phyloP scores from a whole-genome alignment of 2,329 filamentous ascomycete genomes.

The Colletotrichum godetiae region DNA sequence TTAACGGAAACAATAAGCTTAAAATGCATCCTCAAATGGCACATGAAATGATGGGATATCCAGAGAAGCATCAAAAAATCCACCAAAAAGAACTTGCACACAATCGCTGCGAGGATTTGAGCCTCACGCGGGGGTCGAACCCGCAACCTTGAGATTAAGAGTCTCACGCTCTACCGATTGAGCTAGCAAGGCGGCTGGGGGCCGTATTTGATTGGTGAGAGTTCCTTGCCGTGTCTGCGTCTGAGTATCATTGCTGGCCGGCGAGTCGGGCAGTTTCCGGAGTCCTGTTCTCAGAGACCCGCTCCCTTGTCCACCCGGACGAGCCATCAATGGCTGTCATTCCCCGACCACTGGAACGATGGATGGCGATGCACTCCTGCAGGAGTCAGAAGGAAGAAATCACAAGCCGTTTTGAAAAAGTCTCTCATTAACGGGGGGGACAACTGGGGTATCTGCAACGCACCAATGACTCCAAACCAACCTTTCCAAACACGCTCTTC shows the following conservation, averaged over 20 bases:
- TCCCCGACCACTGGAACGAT: neutral
- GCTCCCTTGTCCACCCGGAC: neutral
- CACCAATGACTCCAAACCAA: neutral
- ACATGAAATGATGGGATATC: neutral
- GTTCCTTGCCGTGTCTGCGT: accelerated
- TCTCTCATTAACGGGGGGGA: neutral
- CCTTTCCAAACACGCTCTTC: too few relatives aligned
- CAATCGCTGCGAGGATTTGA: slow-evolving; percentile 17
- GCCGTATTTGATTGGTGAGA: neutral
- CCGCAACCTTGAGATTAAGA: slow-evolving; percentile 57
- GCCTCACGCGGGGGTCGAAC: slow-evolving; percentile 41
- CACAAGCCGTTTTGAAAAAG: neutral
- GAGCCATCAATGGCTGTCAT: neutral
- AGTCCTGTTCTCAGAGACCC: too few relatives aligned
- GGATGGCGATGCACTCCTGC: neutral
- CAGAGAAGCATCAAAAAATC: neutral
- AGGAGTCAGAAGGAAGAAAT: neutral
- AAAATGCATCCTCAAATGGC: too few relatives aligned
- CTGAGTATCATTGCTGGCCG: neutral
- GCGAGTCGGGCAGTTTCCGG: neutral
- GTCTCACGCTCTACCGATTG: slow-evolving; percentile 81
- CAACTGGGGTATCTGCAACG: slow-evolving; percentile 6
- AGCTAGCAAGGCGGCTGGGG: slow-evolving; percentile 59
- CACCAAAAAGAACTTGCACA: neutral
- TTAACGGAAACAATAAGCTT: too few relatives aligned